Evolutionary conservation across 2,329 filamentous ascomycete genomes (phyloP).

Genomic region (Diplodia sapinea): DNA sequence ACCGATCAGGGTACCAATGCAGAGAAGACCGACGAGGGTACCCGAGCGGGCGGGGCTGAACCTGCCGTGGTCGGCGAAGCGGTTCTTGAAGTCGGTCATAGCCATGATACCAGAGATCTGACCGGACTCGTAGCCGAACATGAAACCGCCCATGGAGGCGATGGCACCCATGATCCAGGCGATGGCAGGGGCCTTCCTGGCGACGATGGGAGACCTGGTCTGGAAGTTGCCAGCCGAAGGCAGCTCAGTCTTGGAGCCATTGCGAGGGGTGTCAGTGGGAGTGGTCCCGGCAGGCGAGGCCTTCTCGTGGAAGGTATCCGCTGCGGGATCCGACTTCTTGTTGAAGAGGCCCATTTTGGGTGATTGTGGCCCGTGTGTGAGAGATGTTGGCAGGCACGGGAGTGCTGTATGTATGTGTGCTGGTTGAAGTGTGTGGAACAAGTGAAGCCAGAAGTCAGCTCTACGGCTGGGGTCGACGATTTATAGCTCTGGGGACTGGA

Average conservation of each 20-base stretch:
- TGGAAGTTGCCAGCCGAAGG: background rate
- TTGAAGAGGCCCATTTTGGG: conserved; percentile 31
- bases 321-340: conserved; percentile 24
- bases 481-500: conserved; percentile 27
- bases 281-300: conserved; percentile 29
- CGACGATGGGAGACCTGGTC: background rate
- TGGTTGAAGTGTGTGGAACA: conserved; percentile 16
- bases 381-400: conserved; percentile 25
- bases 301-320: conserved; percentile 23
- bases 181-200: conserved; percentile 13
- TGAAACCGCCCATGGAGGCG: conserved; percentile 65
- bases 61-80: conserved; percentile 53
- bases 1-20: conserved; percentile 51
- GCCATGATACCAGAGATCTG: conserved; percentile 49
- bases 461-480: conserved; percentile 9
- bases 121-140: conserved; percentile 67
- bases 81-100: conserved; percentile 59
- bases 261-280: conserved; percentile 28
- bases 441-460: conserved; percentile 15
- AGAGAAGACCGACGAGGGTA: conserved; percentile 53
- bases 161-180: conserved; percentile 61
- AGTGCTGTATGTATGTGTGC: background rate
- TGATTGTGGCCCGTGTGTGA: conserved; percentile 14
- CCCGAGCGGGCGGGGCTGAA: conserved; percentile 46
- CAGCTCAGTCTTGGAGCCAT: conserved; percentile 16